These are phyloP conservation scores for Cercophora samala DNA, from an alignment of 495 filamentous ascomycete species.

Conservation along the genomic window DNA sequence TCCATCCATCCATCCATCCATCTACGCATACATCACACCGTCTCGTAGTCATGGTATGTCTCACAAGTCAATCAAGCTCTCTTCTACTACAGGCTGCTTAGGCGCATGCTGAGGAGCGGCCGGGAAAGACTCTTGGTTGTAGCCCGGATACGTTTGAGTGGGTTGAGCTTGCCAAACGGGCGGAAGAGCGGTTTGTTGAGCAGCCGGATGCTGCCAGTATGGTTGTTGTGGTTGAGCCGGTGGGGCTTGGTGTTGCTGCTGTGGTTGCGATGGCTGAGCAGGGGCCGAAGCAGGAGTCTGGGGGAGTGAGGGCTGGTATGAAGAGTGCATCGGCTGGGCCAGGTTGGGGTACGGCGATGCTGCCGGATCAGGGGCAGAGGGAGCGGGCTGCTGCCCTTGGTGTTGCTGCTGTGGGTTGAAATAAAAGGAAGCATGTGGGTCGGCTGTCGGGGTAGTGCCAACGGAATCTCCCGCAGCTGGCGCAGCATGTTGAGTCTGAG, in stretches of 20 bases:
- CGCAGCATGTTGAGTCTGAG: conserved; percentile 32
- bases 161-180: conserved; percentile 47
- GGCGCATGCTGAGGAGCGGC: conserved; percentile 60
- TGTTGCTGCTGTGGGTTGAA: conserved; percentile 40
- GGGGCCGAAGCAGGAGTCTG: conserved; percentile 42
- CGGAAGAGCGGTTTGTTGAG: conserved; percentile 35
- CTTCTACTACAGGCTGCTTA: conserved; percentile 67
- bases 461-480: conserved; percentile 19
- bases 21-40: too few relatives aligned
- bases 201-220: conserved; percentile 42
- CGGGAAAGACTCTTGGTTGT: conserved; percentile 63
- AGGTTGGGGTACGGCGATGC: conserved; percentile 47
- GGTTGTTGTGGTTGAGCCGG: conserved; percentile 35
- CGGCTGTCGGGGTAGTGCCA: conserved; percentile 37
- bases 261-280: conserved; percentile 41
- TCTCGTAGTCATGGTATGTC: conserved; percentile 32
- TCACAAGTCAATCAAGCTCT: conserved; percentile 86
- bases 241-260: conserved; percentile 28
- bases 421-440: conserved; percentile 50
- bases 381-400: conserved; percentile 34
- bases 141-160: conserved; percentile 49
- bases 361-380: conserved; percentile 34
- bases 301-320: conserved; percentile 40
- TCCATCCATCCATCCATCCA: not conserved
- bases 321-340: conserved; percentile 36